Conservation (phyloP, 2,329 filamentous ascomycete genomes). For the Epichloe sibirici region DNA sequence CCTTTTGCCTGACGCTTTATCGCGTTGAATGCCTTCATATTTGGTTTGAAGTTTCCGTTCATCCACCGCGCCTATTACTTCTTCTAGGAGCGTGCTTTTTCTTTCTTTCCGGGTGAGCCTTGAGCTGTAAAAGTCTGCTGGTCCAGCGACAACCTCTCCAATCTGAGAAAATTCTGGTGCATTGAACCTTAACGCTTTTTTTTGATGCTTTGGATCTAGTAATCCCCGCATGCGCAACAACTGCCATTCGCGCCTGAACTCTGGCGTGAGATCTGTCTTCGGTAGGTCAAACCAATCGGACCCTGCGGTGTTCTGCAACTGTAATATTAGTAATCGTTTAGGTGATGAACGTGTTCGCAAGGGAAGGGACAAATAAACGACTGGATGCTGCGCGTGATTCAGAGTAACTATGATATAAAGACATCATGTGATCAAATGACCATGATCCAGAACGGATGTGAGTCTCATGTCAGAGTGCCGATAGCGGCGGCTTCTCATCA, state of each 20-base stretch:
- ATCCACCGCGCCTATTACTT: constrained; percentile 45
- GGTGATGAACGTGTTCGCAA: background rate
- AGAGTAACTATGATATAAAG: constrained; percentile 63
- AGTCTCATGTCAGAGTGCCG: constrained; percentile 26
- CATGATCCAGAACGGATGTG: constrained; percentile 28
- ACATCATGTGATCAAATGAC: constrained; percentile 48
- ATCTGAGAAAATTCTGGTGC: constrained; percentile 75
- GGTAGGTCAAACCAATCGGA: constrained; percentile 80
- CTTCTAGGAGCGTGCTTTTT: constrained; percentile 76
- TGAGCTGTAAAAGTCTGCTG: constrained; percentile 74
- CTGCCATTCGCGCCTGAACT: constrained; percentile 82
- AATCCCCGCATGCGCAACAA: constrained; percentile 80
- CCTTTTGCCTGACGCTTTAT: constrained; percentile 81
- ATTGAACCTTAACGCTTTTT: constrained; percentile 62
- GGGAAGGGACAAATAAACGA: background rate
- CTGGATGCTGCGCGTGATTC: constrained; percentile 24
- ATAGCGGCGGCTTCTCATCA: constrained; percentile 30
- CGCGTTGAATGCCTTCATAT: constrained; percentile 71
- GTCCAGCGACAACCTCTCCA: constrained; percentile 77
- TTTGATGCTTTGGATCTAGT: constrained; percentile 85
- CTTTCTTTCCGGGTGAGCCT: constrained; percentile 78
- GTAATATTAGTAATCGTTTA: constrained; percentile 13
- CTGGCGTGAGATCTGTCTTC: constrained; percentile 68
- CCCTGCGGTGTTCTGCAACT: constrained; percentile 49
- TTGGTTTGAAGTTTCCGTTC: constrained; percentile 71